Evolutionary conservation across 1,284 basidiomycete species (phyloP), one percentile per base, ranked within the genome.

Genomic region (Cryptococcus sp.): DNA sequence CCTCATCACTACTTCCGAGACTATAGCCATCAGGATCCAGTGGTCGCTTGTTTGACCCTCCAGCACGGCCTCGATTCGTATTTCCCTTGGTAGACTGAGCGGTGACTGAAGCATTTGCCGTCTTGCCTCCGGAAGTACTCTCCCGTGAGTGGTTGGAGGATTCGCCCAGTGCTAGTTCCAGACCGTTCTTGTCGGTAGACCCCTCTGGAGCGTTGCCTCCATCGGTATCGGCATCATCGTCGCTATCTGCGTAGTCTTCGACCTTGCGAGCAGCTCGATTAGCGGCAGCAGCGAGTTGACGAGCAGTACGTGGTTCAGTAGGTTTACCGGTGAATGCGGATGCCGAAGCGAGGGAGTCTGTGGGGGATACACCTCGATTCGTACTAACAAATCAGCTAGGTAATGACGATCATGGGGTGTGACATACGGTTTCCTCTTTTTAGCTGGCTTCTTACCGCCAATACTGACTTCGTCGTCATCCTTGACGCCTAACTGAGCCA

Each of bases 391-490:
- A 41, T 54, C n/a, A 53, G 49, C 36, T 28, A 24, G 5, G 13
- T 22, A 43, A 43, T 50, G 5, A 42, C 37, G 7, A 25, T 40
- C 2, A 31, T 14, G 7, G 23, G 40, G 4, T n/a, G 32, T 18
- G 40, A 67, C 69, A 54, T 47, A 73, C 73, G 52, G 57, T 44
- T 69, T 72, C 53, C 69, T 59, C 59, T 70, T 67, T 56, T 70
- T 70, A 18, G 46, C 52, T 2, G 60, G 48, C 63, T 66, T 67
- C 44, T 67, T 66, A 2, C 64, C 66, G 5, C 60, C 62, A 34
- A 61, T 68, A 31, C 63, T 64, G 22, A 54, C 61, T 46, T 76
- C 73, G 56, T 75, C 73, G 54, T 74, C 74, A 44, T 70, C 62
- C 45, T 50, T 56, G 18, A 34, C 54, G 14, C 52, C 64, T 34